Evolutionary conservation across 163 green algal genomes (phyloP).

Genomic region (Chlamydomonas reinhardtii): DNA sequence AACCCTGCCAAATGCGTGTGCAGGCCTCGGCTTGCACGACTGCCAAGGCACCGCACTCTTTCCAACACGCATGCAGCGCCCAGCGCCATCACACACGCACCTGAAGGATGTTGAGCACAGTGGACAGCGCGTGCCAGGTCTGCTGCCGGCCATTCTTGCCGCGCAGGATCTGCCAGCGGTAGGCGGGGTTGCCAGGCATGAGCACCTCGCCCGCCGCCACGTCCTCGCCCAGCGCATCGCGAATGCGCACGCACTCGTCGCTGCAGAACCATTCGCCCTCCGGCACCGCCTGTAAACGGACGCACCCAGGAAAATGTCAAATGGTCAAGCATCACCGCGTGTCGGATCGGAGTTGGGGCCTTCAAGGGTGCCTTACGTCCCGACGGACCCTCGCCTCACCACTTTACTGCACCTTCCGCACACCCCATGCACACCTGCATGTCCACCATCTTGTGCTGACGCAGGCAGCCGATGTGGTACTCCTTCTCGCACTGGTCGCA

Average conservation of each 20-base stretch:
- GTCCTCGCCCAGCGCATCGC: conserved; percentile 50
- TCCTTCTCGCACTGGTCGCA: conserved; percentile 98
- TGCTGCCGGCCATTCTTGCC: conserved; percentile 64
- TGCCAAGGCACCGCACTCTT: no score
- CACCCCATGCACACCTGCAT: conserved; percentile 18
- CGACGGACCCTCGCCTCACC: no score
- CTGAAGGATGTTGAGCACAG: conserved; percentile 71
- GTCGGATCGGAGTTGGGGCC: no score
- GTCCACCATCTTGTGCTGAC: conserved; percentile 46
- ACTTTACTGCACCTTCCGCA: no score
- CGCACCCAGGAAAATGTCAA: neutral
- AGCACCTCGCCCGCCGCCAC: conserved; percentile 57
- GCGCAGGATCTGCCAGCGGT: conserved; percentile 76
- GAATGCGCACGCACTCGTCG: conserved; percentile 70
- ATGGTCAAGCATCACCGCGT: neutral
- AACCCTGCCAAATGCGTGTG: no score
- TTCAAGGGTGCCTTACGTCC: no score
- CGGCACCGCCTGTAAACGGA: conserved; percentile 54
- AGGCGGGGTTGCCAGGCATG: conserved; percentile 46
- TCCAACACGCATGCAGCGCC: no score
- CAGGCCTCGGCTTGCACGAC: no score
- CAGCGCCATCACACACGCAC: conserved; percentile 7
- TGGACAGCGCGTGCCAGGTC: conserved; percentile 61
- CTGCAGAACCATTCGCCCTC: conserved; percentile 86
- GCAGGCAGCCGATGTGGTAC: conserved; percentile 88